These are phyloP conservation scores for Aspergillus ellipticus DNA, from an alignment of 495 filamentous ascomycete species.

Conservation along the genomic window DNA sequence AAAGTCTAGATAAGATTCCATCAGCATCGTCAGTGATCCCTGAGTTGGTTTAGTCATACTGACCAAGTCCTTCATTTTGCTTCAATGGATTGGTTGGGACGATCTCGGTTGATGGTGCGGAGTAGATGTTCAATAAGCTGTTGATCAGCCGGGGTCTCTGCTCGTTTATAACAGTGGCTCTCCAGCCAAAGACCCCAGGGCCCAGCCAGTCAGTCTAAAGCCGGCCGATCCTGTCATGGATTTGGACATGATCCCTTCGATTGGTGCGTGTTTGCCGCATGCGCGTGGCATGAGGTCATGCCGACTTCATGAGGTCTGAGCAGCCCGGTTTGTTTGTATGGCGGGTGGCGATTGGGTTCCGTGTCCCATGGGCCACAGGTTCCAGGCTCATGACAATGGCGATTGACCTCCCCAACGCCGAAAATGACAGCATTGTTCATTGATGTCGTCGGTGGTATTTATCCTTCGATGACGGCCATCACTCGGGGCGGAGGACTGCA, in stretches of 20 bases:
- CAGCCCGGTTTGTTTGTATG: background rate
- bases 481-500: too few species aligned
- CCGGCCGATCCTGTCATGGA: background rate
- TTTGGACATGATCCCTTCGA: background rate
- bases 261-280: background rate
- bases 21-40: background rate
- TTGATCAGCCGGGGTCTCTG: background rate
- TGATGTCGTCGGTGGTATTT: background rate
- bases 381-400: background rate
- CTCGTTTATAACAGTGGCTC: background rate
- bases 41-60: background rate
- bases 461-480: too few species aligned
- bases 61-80: background rate
- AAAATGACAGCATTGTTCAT: background rate
- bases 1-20: slow-evolving; percentile 14
- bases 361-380: background rate
- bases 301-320: background rate
- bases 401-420: background rate
- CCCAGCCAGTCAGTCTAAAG: background rate
- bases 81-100: background rate
- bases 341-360: background rate
- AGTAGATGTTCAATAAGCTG: background rate
- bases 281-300: background rate
- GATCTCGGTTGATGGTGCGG: too few species aligned
- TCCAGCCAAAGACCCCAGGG: too few species aligned